These are phyloP conservation scores for Neophaeococcomyces aloes DNA, from an alignment of 2,329 filamentous ascomycete species.

Conservation along the genomic window DNA sequence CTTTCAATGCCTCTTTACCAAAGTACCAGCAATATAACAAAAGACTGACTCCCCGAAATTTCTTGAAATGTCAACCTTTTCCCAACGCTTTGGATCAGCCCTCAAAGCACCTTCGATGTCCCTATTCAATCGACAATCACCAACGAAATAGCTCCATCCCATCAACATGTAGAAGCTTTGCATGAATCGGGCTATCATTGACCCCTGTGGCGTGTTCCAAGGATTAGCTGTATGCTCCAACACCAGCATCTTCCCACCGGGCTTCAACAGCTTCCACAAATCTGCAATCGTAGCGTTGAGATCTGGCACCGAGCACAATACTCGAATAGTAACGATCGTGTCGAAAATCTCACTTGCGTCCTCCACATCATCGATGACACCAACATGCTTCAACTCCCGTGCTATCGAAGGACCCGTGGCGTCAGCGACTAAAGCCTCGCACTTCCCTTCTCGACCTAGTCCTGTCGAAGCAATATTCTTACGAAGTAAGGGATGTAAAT, in stretches of 20 bases:
- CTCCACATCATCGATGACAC: not conserved
- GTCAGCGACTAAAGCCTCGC: slow-evolving; percentile 40
- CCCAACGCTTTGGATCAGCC: slow-evolving; percentile 35
- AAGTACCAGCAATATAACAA: slow-evolving; percentile 32
- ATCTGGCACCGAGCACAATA: slow-evolving; percentile 45
- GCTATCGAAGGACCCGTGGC: slow-evolving; percentile 24
- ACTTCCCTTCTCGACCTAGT: slow-evolving; percentile 37
- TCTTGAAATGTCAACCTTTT: slow-evolving; percentile 36
- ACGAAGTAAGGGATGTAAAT: slow-evolving; percentile 37
- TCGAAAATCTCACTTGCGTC: slow-evolving; percentile 38
- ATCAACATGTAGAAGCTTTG: slow-evolving; percentile 38
- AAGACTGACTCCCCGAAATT: slow-evolving; percentile 30
- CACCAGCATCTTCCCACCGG: slow-evolving; percentile 45
- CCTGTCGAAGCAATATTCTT: slow-evolving; percentile 27
- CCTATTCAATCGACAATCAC: slow-evolving; percentile 41
- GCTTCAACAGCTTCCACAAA: slow-evolving; percentile 42
- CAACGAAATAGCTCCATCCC: slow-evolving; percentile 44
- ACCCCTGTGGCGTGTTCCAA: slow-evolving; percentile 38
- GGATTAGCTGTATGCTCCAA: slow-evolving; percentile 47
- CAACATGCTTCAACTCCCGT: not conserved
- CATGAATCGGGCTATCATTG: slow-evolving; percentile 33
- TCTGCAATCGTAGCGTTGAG: slow-evolving; percentile 36
- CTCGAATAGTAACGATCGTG: slow-evolving; percentile 44
- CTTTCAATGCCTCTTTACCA: slow-evolving; percentile 26
- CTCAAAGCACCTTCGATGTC: slow-evolving; percentile 38